Base-by-base conservation (phyloP, 2,329 filamentous ascomycete species). In the Stachybotrys chlorohalonatus region DNA sequence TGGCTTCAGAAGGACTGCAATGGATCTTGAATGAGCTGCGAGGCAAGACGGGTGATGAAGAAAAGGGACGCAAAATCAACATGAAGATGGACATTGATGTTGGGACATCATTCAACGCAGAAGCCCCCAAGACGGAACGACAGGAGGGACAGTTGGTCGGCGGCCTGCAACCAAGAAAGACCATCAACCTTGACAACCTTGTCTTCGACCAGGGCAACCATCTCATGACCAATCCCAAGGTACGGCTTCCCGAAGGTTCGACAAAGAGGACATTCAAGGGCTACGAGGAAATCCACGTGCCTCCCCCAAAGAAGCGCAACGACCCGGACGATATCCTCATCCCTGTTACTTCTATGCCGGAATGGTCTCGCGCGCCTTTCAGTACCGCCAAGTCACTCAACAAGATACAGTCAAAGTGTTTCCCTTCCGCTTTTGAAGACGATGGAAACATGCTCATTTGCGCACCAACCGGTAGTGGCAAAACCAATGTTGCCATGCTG, bases 371-470 rank as follows among this genome's bases (percentile, higher is more conserved):
- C 55, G 73, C 79, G 52, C 93, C 93, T 24, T 99, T 97, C 68
- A 90, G 90, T 61, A 86, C 82, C 24, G 86, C 92, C 7, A 90
- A 90, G 64, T 86, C 91, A 49, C 81, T 99, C 54, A 99, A 99
- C 73, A 90, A 91, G 59, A 94, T 99, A 47, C 94, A 99, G 73
- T 94, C 93, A 4, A 92, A 88, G 69, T 97, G 93, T 68, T 99
- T 85, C 67, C 89, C 90, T 1, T 85, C 89, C 3, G 94, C 94
- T 0, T 99, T 99, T 66, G 81, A 90, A 57, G 89, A 93, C 57
- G 95, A 99, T 67, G 93, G 91, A 36, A 99, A 99, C 68, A 91
- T 99, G 89, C 86, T 99, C 54, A 87, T 99, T 66, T 99, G 94
- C 70, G 95, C 94, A 7, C 94, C 94, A 1, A 99, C 94, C 52